A percentile compares a stretch with the other conserved stretches of the same genome.
Evolutionary conservation across 331 rosid genomes (phyloP).

Genomic region (Quercus lobata): DNA sequence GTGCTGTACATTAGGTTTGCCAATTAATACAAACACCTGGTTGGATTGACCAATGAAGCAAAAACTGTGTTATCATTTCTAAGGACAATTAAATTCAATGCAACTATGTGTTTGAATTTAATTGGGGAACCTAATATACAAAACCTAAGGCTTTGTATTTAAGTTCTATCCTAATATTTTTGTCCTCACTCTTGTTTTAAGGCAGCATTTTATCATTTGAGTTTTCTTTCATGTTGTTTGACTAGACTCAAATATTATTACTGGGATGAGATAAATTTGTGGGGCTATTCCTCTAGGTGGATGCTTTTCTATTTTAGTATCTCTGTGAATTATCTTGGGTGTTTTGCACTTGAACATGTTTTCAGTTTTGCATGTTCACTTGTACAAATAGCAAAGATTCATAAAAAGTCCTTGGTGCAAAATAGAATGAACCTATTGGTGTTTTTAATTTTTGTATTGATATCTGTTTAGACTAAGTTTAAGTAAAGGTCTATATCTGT

Average conservation of each 20-base stretch:
- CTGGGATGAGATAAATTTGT: background rate
- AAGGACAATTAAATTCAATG: too few species aligned
- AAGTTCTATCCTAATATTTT: too few species aligned
- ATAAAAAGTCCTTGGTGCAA: background rate
- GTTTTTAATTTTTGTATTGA: background rate
- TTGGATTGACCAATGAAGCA: too few species aligned
- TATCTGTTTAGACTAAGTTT: conserved; percentile 2
- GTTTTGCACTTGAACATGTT: background rate
- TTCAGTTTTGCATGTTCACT: background rate
- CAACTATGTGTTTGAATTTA: too few species aligned
- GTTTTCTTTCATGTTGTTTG: background rate
- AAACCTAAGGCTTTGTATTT: too few species aligned
- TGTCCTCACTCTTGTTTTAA: background rate
- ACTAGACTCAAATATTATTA: background rate
- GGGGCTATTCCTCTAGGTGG: background rate
- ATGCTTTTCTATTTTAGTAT: background rate
- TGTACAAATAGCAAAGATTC: background rate
- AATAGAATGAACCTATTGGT: background rate
- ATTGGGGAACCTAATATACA: too few species aligned
- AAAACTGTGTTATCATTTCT: too few species aligned
- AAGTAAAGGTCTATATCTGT: background rate
- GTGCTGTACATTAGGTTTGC: too few species aligned
- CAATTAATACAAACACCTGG: too few species aligned
- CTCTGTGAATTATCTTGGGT: background rate
- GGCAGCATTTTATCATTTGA: background rate